Evolutionary conservation across 2,329 filamentous ascomycete genomes (phyloP).

Genomic region (Botrytis cinerea): DNA sequence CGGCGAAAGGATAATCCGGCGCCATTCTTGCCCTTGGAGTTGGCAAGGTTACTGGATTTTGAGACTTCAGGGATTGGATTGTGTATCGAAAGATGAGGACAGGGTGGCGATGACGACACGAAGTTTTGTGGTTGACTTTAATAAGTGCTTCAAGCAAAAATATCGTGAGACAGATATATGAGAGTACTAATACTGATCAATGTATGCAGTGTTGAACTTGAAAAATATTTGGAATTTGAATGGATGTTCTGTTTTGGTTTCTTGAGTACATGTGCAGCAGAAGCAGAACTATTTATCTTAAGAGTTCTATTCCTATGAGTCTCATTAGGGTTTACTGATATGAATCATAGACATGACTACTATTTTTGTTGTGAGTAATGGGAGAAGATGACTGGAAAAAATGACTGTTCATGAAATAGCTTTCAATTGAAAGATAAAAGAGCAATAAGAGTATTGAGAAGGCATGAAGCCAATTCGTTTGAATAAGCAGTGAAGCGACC

Average conservation of each 20-base stretch:
- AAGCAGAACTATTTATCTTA: not conserved
- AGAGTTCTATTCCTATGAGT: not conserved
- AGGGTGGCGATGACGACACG: not conserved
- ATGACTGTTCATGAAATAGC: not conserved
- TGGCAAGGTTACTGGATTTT: not conserved
- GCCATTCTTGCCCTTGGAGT: not conserved
- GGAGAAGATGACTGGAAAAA: not conserved
- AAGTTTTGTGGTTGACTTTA: not conserved
- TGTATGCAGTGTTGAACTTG: not conserved
- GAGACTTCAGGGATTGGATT: not conserved
- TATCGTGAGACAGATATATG: not conserved
- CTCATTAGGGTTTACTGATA: not conserved
- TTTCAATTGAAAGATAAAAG: not conserved
- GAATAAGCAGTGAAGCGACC: not conserved
- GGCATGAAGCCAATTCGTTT: not conserved
- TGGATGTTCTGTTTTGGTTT: not conserved
- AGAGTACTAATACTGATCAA: not conserved
- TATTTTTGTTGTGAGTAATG: not conserved
- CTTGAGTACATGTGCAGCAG: not conserved
- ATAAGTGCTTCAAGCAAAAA: not conserved
- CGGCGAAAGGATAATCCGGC: rapidly evolving
- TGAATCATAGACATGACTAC: not conserved
- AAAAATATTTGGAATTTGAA: not conserved
- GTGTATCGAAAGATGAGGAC: not conserved
- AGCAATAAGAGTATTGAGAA: not conserved